A percentile compares a stretch with the other conserved stretches of the same genome.
phyloP scores from a whole-genome alignment of 352 stramenopile genomes.

The Halophytophthora polymorphica region DNA sequence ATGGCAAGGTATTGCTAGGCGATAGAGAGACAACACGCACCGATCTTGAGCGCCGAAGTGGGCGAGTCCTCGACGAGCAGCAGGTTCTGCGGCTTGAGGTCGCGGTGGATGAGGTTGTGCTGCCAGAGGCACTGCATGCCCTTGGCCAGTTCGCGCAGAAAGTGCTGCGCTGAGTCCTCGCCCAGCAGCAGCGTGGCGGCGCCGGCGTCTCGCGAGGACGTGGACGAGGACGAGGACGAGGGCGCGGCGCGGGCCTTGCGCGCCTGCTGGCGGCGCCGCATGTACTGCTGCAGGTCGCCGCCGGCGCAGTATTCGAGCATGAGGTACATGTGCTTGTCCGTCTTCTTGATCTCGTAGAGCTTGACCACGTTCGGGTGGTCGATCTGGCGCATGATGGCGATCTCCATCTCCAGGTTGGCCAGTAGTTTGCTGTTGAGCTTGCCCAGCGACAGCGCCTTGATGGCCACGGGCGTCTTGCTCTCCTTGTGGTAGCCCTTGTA shows the following conservation, averaged over 20 bases:
- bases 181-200: constrained; percentile 6
- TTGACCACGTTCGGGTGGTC: constrained; percentile 95
- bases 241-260: too few species aligned
- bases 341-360: constrained; percentile 96
- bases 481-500: constrained; percentile 82
- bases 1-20: constrained; percentile 8
- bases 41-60: constrained; percentile 62
- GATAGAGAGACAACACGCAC: constrained; percentile 12
- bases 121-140: constrained; percentile 75
- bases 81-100: constrained; percentile 96
- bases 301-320: constrained; percentile 96
- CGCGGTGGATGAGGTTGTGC: constrained; percentile 84
- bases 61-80: constrained; percentile 77
- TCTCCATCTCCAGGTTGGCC: constrained; percentile 96
- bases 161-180: constrained; percentile 55
- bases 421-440: constrained; percentile 95
- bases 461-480: constrained; percentile 79
- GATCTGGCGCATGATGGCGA: constrained; percentile 94
- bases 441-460: constrained; percentile 93
- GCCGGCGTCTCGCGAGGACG: too few species aligned
- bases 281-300: constrained; percentile 94
- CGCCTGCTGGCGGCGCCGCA: constrained; percentile 60
- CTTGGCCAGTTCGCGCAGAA: constrained; percentile 60
- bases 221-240: too few species aligned
- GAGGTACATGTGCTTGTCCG: constrained; percentile 94